Evolutionary conservation across 176 grass and related monocot genomes (phyloP), one percentile per base, ranked within the genome.

Genomic region (Elaeis guineensis): DNA sequence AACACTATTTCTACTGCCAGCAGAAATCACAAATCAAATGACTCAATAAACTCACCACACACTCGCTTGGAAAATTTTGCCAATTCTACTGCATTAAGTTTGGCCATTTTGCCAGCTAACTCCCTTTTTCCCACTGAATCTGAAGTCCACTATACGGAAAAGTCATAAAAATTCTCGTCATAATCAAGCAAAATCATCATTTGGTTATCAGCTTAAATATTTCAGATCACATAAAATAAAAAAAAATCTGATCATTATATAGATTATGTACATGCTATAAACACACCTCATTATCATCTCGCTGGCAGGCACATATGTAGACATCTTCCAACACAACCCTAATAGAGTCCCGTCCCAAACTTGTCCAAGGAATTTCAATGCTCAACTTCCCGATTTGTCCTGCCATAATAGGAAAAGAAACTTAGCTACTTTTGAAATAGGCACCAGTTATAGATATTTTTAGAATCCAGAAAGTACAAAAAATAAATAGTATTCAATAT

Each of bases 321-420:
- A 97, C 81, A 69, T 97, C 81, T 82, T 97, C 92, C 58, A 91
- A 75, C 19, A 85, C 81, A 73, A 91, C 81, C 60, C 88, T 91
- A 49, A 97, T 97, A 75, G 92, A 81, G 55, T 90, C 92, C 87
- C 92, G 91, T 57, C 92, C 92, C 55, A 97, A 87, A 55, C 85
- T 91, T 73, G 88, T 91, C 92, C 92, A 97, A 52, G 92, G 92
- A 79, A 97, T 97, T 75, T 75, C 82, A 75, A 97, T 90, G 72
- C 92, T 97, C 53, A 97, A 70, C 69, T 91, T 91, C 25, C 92
- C 87, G 25, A 90, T 80, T 61, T 78, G 78, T 51, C 92, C 92
- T 97, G 81, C 9, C 35, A 44, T 49, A 20, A 57, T 63, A 72
- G 14, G 30, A 75, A 61, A 26, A 75, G 25, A 54, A 16, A 83